Conservation (phyloP, 257 asterid species). For the Pogostemon cablin region DNA sequence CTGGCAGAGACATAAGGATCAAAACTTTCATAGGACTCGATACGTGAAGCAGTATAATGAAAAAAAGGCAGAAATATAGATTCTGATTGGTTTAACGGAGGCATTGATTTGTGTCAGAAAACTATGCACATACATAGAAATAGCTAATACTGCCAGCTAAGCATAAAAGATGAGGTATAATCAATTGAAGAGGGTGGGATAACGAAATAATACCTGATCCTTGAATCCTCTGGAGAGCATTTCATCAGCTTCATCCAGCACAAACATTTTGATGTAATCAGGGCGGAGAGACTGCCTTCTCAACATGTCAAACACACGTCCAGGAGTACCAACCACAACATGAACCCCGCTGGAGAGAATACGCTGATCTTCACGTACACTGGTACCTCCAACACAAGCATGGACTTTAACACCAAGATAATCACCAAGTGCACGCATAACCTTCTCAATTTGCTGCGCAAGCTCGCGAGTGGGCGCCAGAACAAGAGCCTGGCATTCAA, state of each 20-base stretch:
- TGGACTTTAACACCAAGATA: constrained; percentile 69
- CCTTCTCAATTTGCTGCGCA: constrained; percentile 71
- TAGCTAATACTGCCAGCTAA: not conserved
- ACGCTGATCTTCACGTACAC: constrained; percentile 62
- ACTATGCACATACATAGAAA: not conserved
- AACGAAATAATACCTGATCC: constrained; percentile 52
- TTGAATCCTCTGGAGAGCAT: constrained; percentile 71
- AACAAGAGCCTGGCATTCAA: constrained; percentile 71
- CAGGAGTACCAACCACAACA: constrained; percentile 74
- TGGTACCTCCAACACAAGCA: constrained; percentile 70
- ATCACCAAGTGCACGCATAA: constrained; percentile 67
- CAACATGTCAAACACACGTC: constrained; percentile 64
- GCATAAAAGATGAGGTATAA: not conserved
- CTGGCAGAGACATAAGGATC: not conserved
- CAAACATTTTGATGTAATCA: constrained; percentile 66
- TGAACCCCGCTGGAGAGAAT: constrained; percentile 68
- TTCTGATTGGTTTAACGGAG: not conserved
- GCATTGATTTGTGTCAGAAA: not conserved
- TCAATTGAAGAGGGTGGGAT: not conserved
- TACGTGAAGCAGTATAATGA: not conserved
- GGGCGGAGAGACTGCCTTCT: constrained; percentile 61
- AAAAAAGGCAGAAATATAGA: not conserved
- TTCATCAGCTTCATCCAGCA: constrained; percentile 67
- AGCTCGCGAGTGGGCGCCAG: constrained; percentile 72
- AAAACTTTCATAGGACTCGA: not conserved